Conservation (phyloP, 768 basidiomycete species). For the Astraeus odoratus region DNA sequence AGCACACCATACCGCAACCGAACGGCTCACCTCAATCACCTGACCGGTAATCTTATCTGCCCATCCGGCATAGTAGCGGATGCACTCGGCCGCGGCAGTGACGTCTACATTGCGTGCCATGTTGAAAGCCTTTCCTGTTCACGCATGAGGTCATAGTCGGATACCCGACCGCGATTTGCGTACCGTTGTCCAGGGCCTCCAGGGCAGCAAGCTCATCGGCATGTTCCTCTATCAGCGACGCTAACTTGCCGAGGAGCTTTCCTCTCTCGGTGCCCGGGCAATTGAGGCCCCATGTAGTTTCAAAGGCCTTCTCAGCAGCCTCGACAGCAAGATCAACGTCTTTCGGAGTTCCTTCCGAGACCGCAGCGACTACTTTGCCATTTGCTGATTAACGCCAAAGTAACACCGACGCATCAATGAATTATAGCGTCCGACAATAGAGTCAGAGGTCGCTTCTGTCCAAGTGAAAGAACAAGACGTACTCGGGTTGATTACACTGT, state of each 20-base stretch:
- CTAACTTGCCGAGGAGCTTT: conserved; percentile 54
- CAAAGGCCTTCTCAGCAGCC: conserved; percentile 54
- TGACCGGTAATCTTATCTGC: conserved; percentile 81
- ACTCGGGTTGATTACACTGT: conserved; percentile 56
- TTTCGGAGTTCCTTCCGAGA: conserved; percentile 53
- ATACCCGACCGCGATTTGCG: conserved; percentile 5
- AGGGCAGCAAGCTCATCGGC: conserved; percentile 62
- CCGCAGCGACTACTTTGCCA: conserved; percentile 52
- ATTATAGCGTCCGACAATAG: conserved; percentile 10
- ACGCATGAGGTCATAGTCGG: not conserved
- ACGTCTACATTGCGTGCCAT: conserved; percentile 47
- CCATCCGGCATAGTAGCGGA: conserved; percentile 86
- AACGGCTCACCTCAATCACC: conserved; percentile 46
- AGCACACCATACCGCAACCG: not conserved
- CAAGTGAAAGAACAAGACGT: conserved; percentile 9
- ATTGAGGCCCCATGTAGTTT: conserved; percentile 65
- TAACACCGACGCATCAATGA: too few relatives aligned
- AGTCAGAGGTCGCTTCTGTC: not conserved
- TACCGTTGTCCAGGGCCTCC: conserved; percentile 66
- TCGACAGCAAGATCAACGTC: conserved; percentile 76
- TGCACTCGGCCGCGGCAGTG: conserved; percentile 34
- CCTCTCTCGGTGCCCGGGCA: conserved; percentile 45
- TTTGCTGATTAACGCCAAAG: conserved; percentile 37
- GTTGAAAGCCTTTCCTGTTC: conserved; percentile 46
- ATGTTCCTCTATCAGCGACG: conserved; percentile 55